Percentiles rank a stretch among this genome's conserved stretches.
phyloP scores from a whole-genome alignment of 306 rosid species.

The Quercus mongolica region DNA sequence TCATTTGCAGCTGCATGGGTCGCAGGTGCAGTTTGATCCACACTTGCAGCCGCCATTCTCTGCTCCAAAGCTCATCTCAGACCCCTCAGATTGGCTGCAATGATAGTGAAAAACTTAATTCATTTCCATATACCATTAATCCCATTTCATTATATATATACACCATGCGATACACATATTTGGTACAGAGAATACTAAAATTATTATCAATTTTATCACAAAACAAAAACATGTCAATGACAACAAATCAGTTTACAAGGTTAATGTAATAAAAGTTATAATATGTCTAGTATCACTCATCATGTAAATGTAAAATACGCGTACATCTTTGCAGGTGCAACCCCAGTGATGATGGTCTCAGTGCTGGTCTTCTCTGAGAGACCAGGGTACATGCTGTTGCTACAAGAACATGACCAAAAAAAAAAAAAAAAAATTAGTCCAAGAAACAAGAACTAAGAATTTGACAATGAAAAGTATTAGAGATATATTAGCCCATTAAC shows the following conservation, averaged over 20 bases:
- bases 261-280: background rate
- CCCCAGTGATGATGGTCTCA: conserved; percentile 21
- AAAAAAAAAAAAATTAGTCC: background rate
- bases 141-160: no score
- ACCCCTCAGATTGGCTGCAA: conserved; percentile 7
- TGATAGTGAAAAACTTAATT: background rate
- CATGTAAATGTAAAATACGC: background rate
- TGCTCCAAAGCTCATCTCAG: conserved; percentile 39
- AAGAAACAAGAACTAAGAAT: background rate
- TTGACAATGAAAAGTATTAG: background rate
- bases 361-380: conserved; percentile 24
- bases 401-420: background rate
- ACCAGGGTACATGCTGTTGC: conserved; percentile 16
- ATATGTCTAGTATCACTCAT: no score
- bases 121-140: no score
- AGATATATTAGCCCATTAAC: no score
- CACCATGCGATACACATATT: no score
- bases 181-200: no score
- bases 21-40: conserved; percentile 24
- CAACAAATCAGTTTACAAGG: no score
- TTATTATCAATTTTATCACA: no score
- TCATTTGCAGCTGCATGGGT: conserved; percentile 27
- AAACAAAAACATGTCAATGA: no score
- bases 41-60: conserved; percentile 29
- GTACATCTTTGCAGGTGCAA: conserved; percentile 33